Evolutionary conservation across 2,329 filamentous ascomycete genomes (phyloP).

Genomic region (Penicillium sp.): DNA sequence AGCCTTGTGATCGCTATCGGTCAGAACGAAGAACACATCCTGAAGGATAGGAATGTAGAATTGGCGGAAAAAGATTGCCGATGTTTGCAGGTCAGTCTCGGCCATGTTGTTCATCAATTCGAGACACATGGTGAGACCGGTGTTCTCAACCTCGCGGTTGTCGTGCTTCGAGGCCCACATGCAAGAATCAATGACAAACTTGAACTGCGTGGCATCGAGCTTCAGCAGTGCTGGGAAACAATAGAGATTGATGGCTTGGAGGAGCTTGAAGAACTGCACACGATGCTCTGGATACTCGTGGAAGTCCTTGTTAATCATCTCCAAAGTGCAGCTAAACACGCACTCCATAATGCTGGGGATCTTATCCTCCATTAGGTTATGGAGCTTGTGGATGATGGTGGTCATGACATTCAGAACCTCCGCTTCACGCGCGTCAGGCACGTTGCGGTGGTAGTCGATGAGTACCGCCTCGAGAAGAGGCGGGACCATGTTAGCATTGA

Average conservation of each 20-base stretch:
- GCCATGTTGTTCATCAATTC: slow-evolving; percentile 98
- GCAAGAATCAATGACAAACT: slow-evolving; percentile 98
- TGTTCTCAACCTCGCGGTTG: slow-evolving; percentile 95
- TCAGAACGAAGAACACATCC: slow-evolving; percentile 97
- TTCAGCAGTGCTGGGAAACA: slow-evolving; percentile 95
- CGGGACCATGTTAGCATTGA: slow-evolving; percentile 93
- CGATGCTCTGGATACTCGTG: slow-evolving; percentile 98
- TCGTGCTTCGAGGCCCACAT: slow-evolving; percentile 99
- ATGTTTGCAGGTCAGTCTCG: slow-evolving; percentile 82
- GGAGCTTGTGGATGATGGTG: slow-evolving; percentile 93
- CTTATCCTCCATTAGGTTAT: slow-evolving; percentile 96
- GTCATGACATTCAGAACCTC: slow-evolving; percentile 98
- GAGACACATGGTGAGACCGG: slow-evolving; percentile 95
- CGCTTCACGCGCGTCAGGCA: slow-evolving; percentile 91
- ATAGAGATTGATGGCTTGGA: slow-evolving; percentile 93
- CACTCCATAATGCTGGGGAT: slow-evolving; percentile 98
- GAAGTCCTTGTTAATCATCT: slow-evolving; percentile 99
- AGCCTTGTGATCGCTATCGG: slow-evolving; percentile 97
- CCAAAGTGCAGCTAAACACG: slow-evolving; percentile 95
- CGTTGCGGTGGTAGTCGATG: slow-evolving; percentile 95
- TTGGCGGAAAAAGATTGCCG: slow-evolving; percentile 95
- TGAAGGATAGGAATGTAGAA: slow-evolving; percentile 96
- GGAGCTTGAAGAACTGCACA: slow-evolving; percentile 98
- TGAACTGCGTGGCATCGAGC: slow-evolving; percentile 95
- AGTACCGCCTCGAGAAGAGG: slow-evolving; percentile 91